Evolutionary conservation across 441 rosid species (phyloP).

Genomic region (Erysimum cheiri): DNA sequence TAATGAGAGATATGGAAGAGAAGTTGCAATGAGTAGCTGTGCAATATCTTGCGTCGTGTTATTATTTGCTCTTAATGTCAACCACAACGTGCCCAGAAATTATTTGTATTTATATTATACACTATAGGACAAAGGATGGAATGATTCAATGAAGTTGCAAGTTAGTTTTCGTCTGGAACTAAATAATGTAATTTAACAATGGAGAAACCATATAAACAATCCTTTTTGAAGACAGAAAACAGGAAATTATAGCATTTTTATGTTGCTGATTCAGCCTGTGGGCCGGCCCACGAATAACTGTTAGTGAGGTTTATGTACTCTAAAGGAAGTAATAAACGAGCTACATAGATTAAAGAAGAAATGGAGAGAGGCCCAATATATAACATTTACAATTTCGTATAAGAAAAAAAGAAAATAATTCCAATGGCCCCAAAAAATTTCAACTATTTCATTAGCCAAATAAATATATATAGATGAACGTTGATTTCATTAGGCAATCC

Average conservation of each 20-base stretch:
- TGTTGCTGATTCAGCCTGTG: neutral
- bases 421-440: no score
- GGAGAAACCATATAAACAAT: no score
- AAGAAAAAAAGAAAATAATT: no score
- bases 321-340: neutral
- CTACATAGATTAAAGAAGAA: neutral
- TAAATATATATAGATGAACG: no score
- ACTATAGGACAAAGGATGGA: conserved; percentile 1
- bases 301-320: neutral
- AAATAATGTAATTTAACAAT: neutral
- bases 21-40: conserved; percentile 30
- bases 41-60: conserved; percentile 31
- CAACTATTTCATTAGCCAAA: no score
- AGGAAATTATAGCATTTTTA: no score
- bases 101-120: conserved; percentile 2
- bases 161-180: neutral
- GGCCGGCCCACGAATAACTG: neutral
- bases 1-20: conserved; percentile 35
- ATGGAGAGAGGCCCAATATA: no score
- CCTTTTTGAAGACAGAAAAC: no score
- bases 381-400: no score
- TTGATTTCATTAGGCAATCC: no score
- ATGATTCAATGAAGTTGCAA: conserved; percentile 12
- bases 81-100: conserved; percentile 32
- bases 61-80: conserved; percentile 42